Percentiles rank a stretch among this genome's conserved stretches.
phyloP scores from a whole-genome alignment of 2,329 filamentous ascomycete genomes.

The Ophiostoma pallidulum region DNA sequence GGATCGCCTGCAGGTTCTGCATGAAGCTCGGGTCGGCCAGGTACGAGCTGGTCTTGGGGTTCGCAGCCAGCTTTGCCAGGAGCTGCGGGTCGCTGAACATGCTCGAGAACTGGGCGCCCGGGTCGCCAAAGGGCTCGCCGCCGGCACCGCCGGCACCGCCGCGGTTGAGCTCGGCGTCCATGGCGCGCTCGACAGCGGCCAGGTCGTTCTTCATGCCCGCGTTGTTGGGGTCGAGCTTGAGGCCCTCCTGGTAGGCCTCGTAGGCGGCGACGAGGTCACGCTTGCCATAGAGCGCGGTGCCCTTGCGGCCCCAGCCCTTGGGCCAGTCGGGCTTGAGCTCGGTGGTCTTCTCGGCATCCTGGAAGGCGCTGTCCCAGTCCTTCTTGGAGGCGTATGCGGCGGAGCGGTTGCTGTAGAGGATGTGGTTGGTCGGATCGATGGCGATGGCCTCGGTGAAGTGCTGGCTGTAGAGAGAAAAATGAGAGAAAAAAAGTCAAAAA shows the following conservation, averaged over 20 bases:
- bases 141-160: constrained; percentile 31
- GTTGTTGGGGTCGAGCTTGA: constrained; percentile 86
- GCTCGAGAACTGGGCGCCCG: constrained; percentile 48
- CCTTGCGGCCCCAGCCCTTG: constrained; percentile 92
- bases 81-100: constrained; percentile 94
- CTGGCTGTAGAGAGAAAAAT: constrained; percentile 50
- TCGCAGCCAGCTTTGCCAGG: constrained; percentile 79
- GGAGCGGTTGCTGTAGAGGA: constrained; percentile 96
- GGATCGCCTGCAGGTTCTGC: constrained; percentile 73
- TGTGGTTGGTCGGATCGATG: constrained; percentile 81
- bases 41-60: constrained; percentile 81
- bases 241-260: constrained; percentile 88
- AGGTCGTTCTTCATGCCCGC: constrained; percentile 86
- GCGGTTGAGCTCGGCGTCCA: constrained; percentile 54
- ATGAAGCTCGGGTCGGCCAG: constrained; percentile 83
- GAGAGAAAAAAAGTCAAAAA: no score
- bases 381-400: constrained; percentile 80
- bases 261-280: constrained; percentile 77
- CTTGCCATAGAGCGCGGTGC: constrained; percentile 77
- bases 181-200: constrained; percentile 75
- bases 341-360: constrained; percentile 87
- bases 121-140: constrained; percentile 34
- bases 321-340: constrained; percentile 96
- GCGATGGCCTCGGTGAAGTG: constrained; percentile 93
- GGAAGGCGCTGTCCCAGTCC: constrained; percentile 73